These are phyloP conservation scores for Casuarina glauca DNA, from an alignment of 306 rosid species.

Conservation along the genomic window DNA sequence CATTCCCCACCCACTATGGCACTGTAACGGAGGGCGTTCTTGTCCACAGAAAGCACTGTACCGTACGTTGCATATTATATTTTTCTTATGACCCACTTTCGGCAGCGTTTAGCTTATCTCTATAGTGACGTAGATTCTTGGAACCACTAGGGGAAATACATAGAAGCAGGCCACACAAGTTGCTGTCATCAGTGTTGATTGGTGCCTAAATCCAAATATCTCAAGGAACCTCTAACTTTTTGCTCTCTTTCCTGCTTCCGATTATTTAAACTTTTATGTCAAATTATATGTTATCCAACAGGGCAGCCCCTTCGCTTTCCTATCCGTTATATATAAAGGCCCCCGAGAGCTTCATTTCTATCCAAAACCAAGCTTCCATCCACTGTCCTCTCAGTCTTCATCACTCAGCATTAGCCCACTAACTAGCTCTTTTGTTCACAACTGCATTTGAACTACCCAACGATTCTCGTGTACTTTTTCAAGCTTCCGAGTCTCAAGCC, in stretches of 20 bases:
- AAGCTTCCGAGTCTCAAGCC: neutral
- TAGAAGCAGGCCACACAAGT: slow-evolving; percentile 38
- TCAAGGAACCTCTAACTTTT: slow-evolving; percentile 42
- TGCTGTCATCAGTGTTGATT: slow-evolving; percentile 40
- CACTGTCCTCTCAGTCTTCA: slow-evolving; percentile 1
- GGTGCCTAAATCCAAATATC: slow-evolving; percentile 30
- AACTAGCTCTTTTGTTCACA: neutral
- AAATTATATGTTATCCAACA: neutral
- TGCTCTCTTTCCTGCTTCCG: slow-evolving; percentile 12
- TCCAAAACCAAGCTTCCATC: slow-evolving; percentile 16
- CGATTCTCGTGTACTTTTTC: neutral
- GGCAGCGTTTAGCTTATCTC: slow-evolving; percentile 4
- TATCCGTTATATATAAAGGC: slow-evolving; percentile 25
- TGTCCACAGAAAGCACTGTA: slow-evolving; percentile 15
- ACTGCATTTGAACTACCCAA: neutral
- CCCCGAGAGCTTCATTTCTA: slow-evolving; percentile 29
- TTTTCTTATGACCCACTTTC: neutral
- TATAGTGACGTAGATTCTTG: neutral
- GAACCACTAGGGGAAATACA: neutral
- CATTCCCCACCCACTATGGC: slow-evolving; percentile 21
- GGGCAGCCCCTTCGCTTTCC: neutral
- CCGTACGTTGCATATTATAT: slow-evolving; percentile 2
- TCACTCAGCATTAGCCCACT: slow-evolving; percentile 6
- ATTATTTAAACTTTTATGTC: slow-evolving; percentile 10
- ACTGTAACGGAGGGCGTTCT: slow-evolving; percentile 17